A percentile compares a stretch with the other conserved stretches of the same genome.
Evolutionary conservation across 352 stramenopile genomes (phyloP).

Genomic region (Phytophthora palmivora): DNA sequence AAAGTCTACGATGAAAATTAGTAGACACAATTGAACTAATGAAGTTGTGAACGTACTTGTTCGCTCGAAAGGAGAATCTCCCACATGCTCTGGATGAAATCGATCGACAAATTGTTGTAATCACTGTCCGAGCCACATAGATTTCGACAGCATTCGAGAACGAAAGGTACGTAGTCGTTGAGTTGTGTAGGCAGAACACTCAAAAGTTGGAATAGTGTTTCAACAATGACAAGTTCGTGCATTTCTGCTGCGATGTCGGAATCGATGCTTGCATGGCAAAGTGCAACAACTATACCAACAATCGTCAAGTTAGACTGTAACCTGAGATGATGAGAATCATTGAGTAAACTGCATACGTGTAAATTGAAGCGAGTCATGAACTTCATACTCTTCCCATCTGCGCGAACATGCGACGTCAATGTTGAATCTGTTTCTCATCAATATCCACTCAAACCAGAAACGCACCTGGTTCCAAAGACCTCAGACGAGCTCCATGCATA

Average conservation of each 20-base stretch:
- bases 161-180: slow-evolving; percentile 20
- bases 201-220: slow-evolving; percentile 43
- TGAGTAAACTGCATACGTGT: slow-evolving; percentile 38
- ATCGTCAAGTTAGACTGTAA: not conserved
- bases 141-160: slow-evolving; percentile 63
- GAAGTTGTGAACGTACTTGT: slow-evolving; percentile 9
- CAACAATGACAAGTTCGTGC: slow-evolving; percentile 38
- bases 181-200: slow-evolving; percentile 31
- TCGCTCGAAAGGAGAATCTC: slow-evolving; percentile 24
- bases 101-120: slow-evolving; percentile 13
- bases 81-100: slow-evolving; percentile 41
- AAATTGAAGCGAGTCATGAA: slow-evolving; percentile 64
- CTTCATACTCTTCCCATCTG: slow-evolving; percentile 57
- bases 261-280: slow-evolving; percentile 72
- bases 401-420: not conserved
- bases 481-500: slow-evolving; percentile 49
- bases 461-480: slow-evolving; percentile 40
- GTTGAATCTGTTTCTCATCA: slow-evolving; percentile 17
- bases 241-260: slow-evolving; percentile 51
- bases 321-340: not conserved
- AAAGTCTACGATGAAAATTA: not conserved
- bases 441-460: slow-evolving; percentile 29
- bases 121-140: slow-evolving; percentile 41
- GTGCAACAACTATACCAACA: slow-evolving; percentile 44
- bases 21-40: too few relatives aligned